Evolutionary conservation across 306 rosid genomes (phyloP), one percentile per base, ranked within the genome.

Genomic region (Dryas drummondii): DNA sequence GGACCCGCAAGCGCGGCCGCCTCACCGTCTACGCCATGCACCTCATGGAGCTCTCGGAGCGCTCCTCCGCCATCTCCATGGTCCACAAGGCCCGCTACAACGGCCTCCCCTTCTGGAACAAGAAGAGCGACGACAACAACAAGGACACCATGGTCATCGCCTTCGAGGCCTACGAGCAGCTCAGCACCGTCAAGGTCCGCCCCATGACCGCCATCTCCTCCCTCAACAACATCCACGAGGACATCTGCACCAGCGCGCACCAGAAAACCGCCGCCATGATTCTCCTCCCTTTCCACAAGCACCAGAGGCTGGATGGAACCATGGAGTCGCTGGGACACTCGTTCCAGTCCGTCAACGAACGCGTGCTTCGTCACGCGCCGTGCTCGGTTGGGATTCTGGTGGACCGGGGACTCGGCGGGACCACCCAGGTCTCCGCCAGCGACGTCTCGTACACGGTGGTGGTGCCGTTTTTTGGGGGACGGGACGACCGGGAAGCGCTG

Each of bases 1-100:
- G 93, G 16, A 88, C 78, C 4, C 61, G 76, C 56, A 88, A 82
- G 78, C 17, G 67, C 3, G 96, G 90, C 12, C 85, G 79, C 22
- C 90, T 91, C 0, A 88, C 87, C n/a, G 67, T 88, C 37, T 91
- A 91, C 27, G 91, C 96, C 68, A 88, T 88, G 93, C 96, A 91
- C 70, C 76, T 91, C 51, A 91, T 91, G 93, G 96, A 88, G 40
- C 90, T 91, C 47, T 88, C 96, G 0, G 96, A 91, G 74, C 76
- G 96, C 69, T 82, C 96, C 47, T 91, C 96, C 4, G 96, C 96
- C 2, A 91, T 91, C 70, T 63, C 91, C 9, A 91, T 91, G 93
- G 93, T 83, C 46, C 93, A 91, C 69, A 91, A 88, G 70, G 90
- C 96, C 16, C 88, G 93, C 64, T 78, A 68, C 70, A 81, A 91